Conservation (phyloP, 768 basidiomycete genomes). For the Psilocybe sp. region DNA sequence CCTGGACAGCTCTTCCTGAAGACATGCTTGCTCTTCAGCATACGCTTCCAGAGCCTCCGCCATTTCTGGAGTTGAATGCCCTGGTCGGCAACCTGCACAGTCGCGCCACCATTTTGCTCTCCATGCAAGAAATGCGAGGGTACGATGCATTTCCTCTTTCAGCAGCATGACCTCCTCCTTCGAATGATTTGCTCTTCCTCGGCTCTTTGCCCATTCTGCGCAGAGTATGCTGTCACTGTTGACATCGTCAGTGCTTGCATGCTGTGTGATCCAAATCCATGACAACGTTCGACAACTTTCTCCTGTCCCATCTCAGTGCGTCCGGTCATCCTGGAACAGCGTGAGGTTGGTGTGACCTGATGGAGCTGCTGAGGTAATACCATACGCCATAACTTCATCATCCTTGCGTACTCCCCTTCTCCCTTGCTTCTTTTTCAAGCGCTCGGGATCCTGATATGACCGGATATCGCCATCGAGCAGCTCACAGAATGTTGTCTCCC, state of each 20-base stretch:
- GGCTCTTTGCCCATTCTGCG: constrained; percentile 23
- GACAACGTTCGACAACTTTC: constrained; percentile 7
- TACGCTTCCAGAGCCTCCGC: no score
- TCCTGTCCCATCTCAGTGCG: constrained; percentile 14
- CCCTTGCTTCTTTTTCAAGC: background rate
- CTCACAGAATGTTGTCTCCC: constrained; percentile 4
- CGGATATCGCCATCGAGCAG: constrained; percentile 8
- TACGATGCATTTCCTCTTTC: constrained; percentile 22
- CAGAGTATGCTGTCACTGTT: no score
- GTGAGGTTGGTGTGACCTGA: no score
- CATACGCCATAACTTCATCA: no score
- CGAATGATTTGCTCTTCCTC: constrained; percentile 13
- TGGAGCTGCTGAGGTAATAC: no score
- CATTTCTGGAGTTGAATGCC: no score
- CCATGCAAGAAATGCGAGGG: constrained; percentile 12
- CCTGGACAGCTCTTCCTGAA: no score
- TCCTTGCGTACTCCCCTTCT: constrained; percentile 1
- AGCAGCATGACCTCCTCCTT: constrained; percentile 22
- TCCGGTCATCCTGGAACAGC: background rate
- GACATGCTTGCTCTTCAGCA: no score
- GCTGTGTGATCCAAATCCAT: constrained; percentile 8
- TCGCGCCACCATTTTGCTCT: constrained; percentile 17
- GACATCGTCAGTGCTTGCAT: no score
- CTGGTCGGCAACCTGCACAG: no score
- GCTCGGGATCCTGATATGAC: constrained; percentile 7